A percentile compares a stretch with the other conserved stretches of the same genome.
Evolutionary conservation across 192 early-diverging fungal genomes (phyloP).

Genomic region (Umbelopsis vinacea): DNA sequence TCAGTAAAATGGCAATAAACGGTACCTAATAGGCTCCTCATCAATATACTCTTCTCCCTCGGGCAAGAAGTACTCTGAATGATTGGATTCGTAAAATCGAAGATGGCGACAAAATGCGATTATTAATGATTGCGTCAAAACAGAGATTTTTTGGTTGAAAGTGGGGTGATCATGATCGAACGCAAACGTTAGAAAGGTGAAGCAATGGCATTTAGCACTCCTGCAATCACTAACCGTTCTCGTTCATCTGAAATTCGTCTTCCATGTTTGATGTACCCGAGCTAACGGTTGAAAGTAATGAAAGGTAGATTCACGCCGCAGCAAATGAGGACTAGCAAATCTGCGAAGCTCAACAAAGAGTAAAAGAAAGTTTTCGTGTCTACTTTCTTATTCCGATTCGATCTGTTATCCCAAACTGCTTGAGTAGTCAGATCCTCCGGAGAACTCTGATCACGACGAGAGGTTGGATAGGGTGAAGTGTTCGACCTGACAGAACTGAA

Average conservation of each 20-base stretch:
- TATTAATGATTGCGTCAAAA: background rate
- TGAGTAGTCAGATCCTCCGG: constrained; percentile 10
- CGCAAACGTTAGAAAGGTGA: background rate
- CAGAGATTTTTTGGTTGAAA: background rate
- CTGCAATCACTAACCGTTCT: constrained; percentile 29
- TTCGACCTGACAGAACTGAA: background rate
- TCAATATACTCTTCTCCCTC: constrained; percentile 39
- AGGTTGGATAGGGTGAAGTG: background rate
- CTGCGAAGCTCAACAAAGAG: constrained; percentile 15
- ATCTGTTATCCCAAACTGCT: constrained; percentile 22
- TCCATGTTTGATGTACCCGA: constrained; percentile 21
- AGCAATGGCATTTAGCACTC: no score
- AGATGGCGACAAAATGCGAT: background rate
- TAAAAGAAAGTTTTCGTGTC: background rate
- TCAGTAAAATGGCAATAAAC: background rate
- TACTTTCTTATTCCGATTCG: constrained; percentile 12
- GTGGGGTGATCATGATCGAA: background rate
- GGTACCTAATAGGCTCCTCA: constrained; percentile 44
- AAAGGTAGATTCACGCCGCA: constrained; percentile 11
- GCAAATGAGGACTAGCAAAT: constrained; percentile 15
- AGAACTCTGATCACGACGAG: constrained; percentile 12
- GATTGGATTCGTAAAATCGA: background rate
- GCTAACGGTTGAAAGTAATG: constrained; percentile 21
- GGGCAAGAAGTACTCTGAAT: constrained; percentile 40
- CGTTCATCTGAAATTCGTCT: constrained; percentile 28